A percentile compares a stretch with the other conserved stretches of the same genome.
Evolutionary conservation across 441 rosid genomes (phyloP).

Genomic region (Iberis amara): DNA sequence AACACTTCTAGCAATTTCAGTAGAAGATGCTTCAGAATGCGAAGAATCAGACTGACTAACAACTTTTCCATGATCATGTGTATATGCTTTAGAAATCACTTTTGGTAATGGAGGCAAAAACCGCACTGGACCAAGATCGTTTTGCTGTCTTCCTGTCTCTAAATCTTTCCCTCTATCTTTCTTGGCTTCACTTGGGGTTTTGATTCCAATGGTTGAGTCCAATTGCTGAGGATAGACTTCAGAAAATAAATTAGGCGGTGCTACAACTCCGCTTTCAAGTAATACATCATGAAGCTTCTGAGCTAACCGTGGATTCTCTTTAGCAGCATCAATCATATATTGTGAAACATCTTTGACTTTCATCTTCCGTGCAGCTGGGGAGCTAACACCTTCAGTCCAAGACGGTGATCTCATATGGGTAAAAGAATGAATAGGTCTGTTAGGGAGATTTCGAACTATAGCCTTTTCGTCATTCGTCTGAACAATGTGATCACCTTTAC

Average conservation of each 20-base stretch:
- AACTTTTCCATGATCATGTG: constrained; percentile 33
- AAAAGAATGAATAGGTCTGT: constrained; percentile 48
- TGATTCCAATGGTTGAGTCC: constrained; percentile 40
- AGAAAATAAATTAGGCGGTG: constrained; percentile 81
- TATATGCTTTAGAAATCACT: constrained; percentile 38
- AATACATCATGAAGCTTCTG: constrained; percentile 94
- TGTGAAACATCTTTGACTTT: constrained; percentile 95
- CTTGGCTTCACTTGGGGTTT: constrained; percentile 38
- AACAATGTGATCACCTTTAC: constrained; percentile 33
- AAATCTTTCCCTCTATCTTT: constrained; percentile 35
- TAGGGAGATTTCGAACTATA: constrained; percentile 39
- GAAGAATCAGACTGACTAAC: constrained; percentile 31
- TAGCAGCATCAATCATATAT: constrained; percentile 95
- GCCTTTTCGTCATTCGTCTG: constrained; percentile 34
- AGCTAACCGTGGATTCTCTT: constrained; percentile 91
- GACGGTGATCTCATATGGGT: constrained; percentile 84
- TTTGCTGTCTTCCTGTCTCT: constrained; percentile 30
- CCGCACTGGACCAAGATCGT: constrained; percentile 30
- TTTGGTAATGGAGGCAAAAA: constrained; percentile 66
- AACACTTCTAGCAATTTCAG: constrained; percentile 36
- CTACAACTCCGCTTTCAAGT: constrained; percentile 90
- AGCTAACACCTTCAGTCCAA: constrained; percentile 97
- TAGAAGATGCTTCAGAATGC: constrained; percentile 44
- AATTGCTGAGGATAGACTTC: constrained; percentile 52
- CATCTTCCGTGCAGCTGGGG: constrained; percentile 82